Evolutionary conservation across 768 basidiomycete genomes (phyloP), one percentile per base, ranked within the genome.

Genomic region (Cubamyces lactineus): DNA sequence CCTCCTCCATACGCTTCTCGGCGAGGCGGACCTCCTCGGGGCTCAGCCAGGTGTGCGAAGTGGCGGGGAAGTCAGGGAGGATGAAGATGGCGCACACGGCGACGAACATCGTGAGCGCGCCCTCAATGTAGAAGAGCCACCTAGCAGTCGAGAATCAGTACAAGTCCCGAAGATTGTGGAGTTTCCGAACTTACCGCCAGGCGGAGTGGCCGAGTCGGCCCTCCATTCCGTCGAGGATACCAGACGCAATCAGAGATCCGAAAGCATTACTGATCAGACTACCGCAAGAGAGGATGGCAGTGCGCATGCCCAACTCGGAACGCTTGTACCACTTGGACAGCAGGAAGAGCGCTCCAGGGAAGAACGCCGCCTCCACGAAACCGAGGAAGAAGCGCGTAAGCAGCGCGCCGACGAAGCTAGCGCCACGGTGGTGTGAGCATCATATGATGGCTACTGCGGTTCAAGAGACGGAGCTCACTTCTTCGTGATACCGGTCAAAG

Each of bases 251-350:
- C 13, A 94, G 76, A 2, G 89, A 81, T 3, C 92, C 91, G 70
- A 93, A 92, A 0, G 91, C 92, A 77, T 93, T 94, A 57, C 85
- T 86, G 54, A 92, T 85, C 28, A 93, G 77, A 67, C 81, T 85
- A 19, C 92, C 91, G 62, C 89, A 90, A 42, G 82, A 83, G 30
- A 92, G 78, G 49, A 88, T 70, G 5, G 90, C 87, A 13, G 83
- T 88, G 54, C 89, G 79, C 53, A 85, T 76, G 42, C 88, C 91
- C 42, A 93, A 77, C 69, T 93, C 91, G 34, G 77, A 79, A 46
- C 83, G 82, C 59, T 79, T 89, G 77, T 92, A 92, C 91, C 89
- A 86, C 69, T 84, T 85, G 0, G 85, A 86, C 24, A 87, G 75
- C 2, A 86, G 74, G 69, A 84, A 85, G 51, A 90, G 74, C 19